Conservation (phyloP, 192 early-diverging fungal genomes). For the Entomortierella lignicola region DNA sequence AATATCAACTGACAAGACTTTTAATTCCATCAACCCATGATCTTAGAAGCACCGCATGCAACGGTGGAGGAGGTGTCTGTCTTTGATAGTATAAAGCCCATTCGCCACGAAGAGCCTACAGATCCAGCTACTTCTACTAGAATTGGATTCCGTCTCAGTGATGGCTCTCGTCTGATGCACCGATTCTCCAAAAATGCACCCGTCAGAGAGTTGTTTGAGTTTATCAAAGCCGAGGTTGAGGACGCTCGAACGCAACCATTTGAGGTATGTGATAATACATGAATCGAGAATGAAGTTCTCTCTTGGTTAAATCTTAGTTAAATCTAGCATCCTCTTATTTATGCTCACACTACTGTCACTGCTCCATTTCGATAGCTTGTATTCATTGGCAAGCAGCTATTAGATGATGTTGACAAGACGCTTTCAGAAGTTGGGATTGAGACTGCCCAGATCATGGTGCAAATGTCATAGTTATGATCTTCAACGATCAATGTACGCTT, state of each 20-base stretch:
- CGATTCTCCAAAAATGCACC: conserved; percentile 80
- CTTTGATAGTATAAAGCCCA: conserved; percentile 59
- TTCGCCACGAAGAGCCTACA: conserved; percentile 59
- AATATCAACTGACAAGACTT: not conserved
- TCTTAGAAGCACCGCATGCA: conserved; percentile 14
- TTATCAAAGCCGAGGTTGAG: conserved; percentile 77
- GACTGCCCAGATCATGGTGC: conserved; percentile 67
- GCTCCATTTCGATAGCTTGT: conserved; percentile 67
- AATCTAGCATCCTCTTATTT: too few species aligned
- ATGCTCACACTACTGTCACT: not conserved
- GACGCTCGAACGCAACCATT: conserved; percentile 72
- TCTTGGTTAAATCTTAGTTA: too few species aligned
- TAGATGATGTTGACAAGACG: conserved; percentile 72
- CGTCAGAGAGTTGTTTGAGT: conserved; percentile 86
- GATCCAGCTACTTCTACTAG: conserved; percentile 72
- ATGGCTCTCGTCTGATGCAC: conserved; percentile 81
- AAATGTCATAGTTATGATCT: not conserved
- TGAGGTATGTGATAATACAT: conserved; percentile 65
- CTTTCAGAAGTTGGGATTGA: conserved; percentile 78
- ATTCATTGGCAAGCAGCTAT: conserved; percentile 75
- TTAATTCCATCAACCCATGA: not conserved
- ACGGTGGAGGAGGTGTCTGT: conserved; percentile 27
- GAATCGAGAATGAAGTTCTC: not conserved
- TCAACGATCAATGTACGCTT: too few species aligned
- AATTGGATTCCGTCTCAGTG: conserved; percentile 83